Evolutionary conservation across 495 filamentous ascomycete species (phyloP).

Genomic region (Podospora fimiseda): DNA sequence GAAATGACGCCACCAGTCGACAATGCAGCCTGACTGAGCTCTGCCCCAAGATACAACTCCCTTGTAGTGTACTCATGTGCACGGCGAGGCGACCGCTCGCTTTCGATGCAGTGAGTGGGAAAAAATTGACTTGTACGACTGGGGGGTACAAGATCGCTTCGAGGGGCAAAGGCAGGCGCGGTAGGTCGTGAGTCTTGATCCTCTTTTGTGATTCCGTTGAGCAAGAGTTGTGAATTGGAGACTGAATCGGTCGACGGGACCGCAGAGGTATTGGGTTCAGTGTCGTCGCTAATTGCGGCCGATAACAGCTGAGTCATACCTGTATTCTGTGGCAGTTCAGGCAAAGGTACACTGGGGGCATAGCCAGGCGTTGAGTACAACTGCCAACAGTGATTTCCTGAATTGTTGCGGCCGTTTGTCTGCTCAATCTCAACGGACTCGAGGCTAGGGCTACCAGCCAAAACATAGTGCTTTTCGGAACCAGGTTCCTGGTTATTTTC

Average conservation of each 20-base stretch:
- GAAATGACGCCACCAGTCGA: slow-evolving; percentile 11
- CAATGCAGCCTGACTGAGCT: not conserved
- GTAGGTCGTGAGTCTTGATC: not conserved
- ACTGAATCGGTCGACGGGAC: not conserved
- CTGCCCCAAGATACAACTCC: not conserved
- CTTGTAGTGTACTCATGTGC: not conserved
- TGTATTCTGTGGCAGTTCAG: not conserved
- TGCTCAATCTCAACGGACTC: not conserved
- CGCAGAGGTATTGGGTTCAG: not conserved
- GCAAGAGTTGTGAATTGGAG: slow-evolving; percentile 4
- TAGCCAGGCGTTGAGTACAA: slow-evolving; percentile 2
- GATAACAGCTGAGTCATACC: not conserved
- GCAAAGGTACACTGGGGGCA: slow-evolving; percentile 6
- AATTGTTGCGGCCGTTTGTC: not conserved
- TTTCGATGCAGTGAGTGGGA: not conserved
- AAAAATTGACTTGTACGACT: not conserved
- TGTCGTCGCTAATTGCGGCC: not conserved
- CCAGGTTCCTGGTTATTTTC: not conserved
- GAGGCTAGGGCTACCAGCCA: not conserved
- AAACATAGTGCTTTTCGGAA: slow-evolving; percentile 9
- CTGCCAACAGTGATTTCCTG: not conserved
- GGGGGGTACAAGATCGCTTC: not conserved
- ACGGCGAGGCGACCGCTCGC: not conserved
- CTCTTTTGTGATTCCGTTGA: not conserved
- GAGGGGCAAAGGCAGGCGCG: not conserved